These are phyloP conservation scores for Diaporthe batatas DNA, from an alignment of 2,329 filamentous ascomycete genomes.

Conservation along the genomic window DNA sequence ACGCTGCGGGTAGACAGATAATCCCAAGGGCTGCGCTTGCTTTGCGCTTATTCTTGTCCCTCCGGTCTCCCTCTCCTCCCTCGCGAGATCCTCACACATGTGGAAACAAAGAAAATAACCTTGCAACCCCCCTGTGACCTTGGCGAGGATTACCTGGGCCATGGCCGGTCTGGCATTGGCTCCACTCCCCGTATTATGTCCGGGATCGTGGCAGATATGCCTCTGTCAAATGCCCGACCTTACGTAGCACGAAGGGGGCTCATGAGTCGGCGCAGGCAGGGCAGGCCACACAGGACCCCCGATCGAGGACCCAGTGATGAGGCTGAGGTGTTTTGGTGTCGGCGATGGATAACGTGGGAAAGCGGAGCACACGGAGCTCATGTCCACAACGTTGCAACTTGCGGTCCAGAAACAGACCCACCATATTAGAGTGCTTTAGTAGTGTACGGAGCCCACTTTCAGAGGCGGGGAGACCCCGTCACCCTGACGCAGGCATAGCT, in stretches of 20 bases:
- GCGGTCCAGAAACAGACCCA: neutral
- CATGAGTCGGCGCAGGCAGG: slow-evolving; percentile 9
- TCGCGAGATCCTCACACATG: neutral
- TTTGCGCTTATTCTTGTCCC: neutral
- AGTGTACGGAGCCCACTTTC: slow-evolving; percentile 3
- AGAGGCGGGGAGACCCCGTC: slow-evolving; percentile 25
- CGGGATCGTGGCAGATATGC: slow-evolving; percentile 22
- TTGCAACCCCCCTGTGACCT: slow-evolving; percentile 12
- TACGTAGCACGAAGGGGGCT: slow-evolving; percentile 15
- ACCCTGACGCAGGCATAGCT: slow-evolving; percentile 9
- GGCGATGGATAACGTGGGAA: slow-evolving; percentile 28
- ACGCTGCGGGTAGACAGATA: neutral
- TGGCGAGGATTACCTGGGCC: slow-evolving; percentile 17
- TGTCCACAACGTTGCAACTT: slow-evolving; percentile 9
- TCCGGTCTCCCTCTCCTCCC: no score
- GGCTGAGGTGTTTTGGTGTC: slow-evolving; percentile 5
- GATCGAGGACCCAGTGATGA: slow-evolving; percentile 8
- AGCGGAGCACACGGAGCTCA: neutral
- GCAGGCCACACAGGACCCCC: neutral
- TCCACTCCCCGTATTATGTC: slow-evolving; percentile 20
- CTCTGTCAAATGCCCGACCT: slow-evolving; percentile 12
- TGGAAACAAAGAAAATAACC: slow-evolving; percentile 6
- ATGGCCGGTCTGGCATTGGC: slow-evolving; percentile 23
- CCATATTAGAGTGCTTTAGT: neutral
- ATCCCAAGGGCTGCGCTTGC: neutral